phyloP scores from a whole-genome alignment of 371 early-diverging fungal genomes.

The Mucor mucedo region DNA sequence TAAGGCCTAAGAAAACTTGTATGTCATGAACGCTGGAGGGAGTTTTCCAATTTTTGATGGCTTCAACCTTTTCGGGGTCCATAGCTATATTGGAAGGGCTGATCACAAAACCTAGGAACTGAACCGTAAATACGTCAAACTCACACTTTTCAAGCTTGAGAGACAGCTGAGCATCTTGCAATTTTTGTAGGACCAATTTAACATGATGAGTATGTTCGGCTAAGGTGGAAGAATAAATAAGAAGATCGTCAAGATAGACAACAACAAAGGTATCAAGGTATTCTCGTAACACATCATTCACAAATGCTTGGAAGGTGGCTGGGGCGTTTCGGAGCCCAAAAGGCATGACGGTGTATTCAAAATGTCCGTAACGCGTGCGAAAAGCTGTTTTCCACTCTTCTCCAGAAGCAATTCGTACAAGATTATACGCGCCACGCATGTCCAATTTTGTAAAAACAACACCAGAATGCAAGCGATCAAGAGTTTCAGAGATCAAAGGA shows the following conservation, averaged over 20 bases:
- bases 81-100: slow-evolving; percentile 25
- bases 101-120: slow-evolving; percentile 54
- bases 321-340: slow-evolving; percentile 59
- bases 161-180: slow-evolving; percentile 33
- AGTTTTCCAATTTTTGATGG: slow-evolving; percentile 41
- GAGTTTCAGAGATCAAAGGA: slow-evolving; percentile 1
- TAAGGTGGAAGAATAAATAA: slow-evolving; percentile 41
- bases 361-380: slow-evolving; percentile 32
- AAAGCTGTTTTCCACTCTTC: slow-evolving; percentile 16
- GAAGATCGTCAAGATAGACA: slow-evolving; percentile 54
- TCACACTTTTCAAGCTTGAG: slow-evolving; percentile 49
- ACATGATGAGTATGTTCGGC: slow-evolving; percentile 49
- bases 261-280: slow-evolving; percentile 41
- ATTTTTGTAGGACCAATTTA: slow-evolving; percentile 32
- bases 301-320: slow-evolving; percentile 46
- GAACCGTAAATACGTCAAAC: slow-evolving; percentile 35
- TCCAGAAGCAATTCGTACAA: slow-evolving; percentile 21
- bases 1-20: slow-evolving; percentile 54
- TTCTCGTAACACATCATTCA: slow-evolving; percentile 39
- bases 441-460: slow-evolving; percentile 35
- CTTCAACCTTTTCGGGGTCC: slow-evolving; percentile 39
- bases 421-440: slow-evolving; percentile 40
- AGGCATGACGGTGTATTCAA: slow-evolving; percentile 51
- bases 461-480: background rate
- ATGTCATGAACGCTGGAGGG: slow-evolving; percentile 44